A percentile compares a stretch with the other conserved stretches of the same genome.
phyloP scores from a whole-genome alignment of 768 basidiomycete species.

The Inosperma sp. region DNA sequence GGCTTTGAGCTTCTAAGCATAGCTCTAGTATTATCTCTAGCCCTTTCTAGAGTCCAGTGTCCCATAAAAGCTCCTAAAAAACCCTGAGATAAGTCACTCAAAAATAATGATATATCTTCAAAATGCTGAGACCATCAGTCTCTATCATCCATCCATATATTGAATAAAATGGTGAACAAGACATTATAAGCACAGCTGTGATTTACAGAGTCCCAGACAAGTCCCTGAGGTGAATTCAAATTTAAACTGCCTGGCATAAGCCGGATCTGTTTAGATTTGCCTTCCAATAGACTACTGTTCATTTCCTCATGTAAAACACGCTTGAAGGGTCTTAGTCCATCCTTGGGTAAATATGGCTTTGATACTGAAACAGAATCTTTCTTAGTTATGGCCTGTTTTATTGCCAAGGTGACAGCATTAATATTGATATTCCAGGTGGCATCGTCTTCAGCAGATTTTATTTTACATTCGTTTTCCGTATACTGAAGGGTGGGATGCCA shows the following conservation, averaged over 20 bases:
- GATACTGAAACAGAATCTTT: too few relatives aligned
- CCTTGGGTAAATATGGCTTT: too few relatives aligned
- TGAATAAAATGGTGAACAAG: slow-evolving; percentile 4
- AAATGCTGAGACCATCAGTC: not conserved
- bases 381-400: not conserved
- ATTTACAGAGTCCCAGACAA: slow-evolving; percentile 12
- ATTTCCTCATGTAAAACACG: not conserved
- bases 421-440: not conserved
- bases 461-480: not conserved
- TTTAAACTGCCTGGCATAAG: not conserved
- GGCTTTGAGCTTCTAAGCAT: too few relatives aligned
- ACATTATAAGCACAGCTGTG: slow-evolving; percentile 17
- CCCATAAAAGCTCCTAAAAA: not conserved
- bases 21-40: not conserved
- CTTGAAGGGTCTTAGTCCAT: too few relatives aligned
- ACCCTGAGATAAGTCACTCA: not conserved
- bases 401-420: too few relatives aligned
- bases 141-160: slow-evolving; percentile 6
- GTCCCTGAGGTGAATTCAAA: not conserved
- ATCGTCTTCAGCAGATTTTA: not conserved
- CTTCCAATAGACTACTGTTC: not conserved
- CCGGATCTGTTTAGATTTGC: not conserved
- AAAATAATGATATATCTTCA: not conserved
- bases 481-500: slow-evolving; percentile 1
- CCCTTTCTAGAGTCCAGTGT: not conserved